Evolutionary conservation across 495 filamentous ascomycete genomes (phyloP).

Genomic region (Penicillium longicatenatum): DNA sequence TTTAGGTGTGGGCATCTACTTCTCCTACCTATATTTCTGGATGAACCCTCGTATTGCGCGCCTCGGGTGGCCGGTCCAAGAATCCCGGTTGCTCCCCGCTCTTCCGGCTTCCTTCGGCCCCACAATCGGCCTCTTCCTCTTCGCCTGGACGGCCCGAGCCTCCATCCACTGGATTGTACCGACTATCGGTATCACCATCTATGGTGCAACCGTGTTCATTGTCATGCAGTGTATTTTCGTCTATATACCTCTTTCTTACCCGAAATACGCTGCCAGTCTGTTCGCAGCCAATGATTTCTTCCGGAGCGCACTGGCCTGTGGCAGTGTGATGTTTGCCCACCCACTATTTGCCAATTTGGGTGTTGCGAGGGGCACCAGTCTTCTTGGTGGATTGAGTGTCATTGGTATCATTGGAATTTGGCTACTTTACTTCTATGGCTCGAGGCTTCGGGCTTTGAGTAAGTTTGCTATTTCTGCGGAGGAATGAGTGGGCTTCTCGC

Average conservation of each 20-base stretch:
- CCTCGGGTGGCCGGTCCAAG: constrained; percentile 50
- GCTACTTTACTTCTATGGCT: constrained; percentile 33
- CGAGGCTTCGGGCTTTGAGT: constrained; percentile 29
- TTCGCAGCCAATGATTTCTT: constrained; percentile 66
- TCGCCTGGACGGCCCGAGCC: constrained; percentile 59
- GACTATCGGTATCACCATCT: constrained; percentile 60
- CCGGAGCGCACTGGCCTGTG: constrained; percentile 57
- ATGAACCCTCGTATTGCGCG: constrained; percentile 51
- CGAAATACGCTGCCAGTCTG: constrained; percentile 61
- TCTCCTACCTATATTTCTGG: constrained; percentile 52
- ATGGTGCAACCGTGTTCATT: constrained; percentile 50
- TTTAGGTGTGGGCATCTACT: constrained; percentile 55
- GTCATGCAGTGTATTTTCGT: constrained; percentile 66
- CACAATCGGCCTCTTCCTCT: constrained; percentile 63
- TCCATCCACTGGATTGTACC: constrained; percentile 63
- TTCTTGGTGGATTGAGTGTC: constrained; percentile 58
- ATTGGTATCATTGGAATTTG: constrained; percentile 58
- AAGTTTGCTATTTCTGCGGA: constrained; percentile 26
- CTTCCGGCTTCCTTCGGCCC: constrained; percentile 54
- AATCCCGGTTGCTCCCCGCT: constrained; percentile 57
- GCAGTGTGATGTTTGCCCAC: constrained; percentile 56
- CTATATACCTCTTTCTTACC: constrained; percentile 63
- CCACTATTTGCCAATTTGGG: constrained; percentile 61
- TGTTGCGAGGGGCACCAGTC: constrained; percentile 53
- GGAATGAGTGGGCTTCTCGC: background rate